Percentiles rank a stretch among this genome's conserved stretches.
These are phyloP conservation scores for Penicillium thymicola DNA, from an alignment of 2,329 filamentous ascomycete genomes.

Conservation along the genomic window DNA sequence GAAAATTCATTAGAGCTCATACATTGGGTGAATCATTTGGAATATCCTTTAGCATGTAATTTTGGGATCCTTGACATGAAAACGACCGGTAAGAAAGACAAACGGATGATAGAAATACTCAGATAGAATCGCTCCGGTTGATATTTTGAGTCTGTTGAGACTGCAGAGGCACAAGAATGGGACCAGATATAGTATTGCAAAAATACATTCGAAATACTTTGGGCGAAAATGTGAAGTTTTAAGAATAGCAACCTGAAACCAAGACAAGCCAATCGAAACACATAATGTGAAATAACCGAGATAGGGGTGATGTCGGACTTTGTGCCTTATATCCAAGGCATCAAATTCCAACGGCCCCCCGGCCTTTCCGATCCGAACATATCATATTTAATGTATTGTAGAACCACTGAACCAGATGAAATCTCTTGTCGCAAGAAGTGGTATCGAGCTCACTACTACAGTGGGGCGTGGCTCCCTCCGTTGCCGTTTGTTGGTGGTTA, in stretches of 20 bases:
- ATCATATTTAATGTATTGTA: no score
- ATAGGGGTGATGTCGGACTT: not conserved
- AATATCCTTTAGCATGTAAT: not conserved
- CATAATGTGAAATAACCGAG: slow-evolving; percentile 1
- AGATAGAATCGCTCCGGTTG: not conserved
- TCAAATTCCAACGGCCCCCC: no score
- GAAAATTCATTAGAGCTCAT: slow-evolving; percentile 13
- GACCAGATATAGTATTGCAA: not conserved
- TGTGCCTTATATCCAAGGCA: not conserved
- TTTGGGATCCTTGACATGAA: not conserved
- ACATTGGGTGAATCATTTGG: not conserved
- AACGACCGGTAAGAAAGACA: not conserved
- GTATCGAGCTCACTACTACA: no score
- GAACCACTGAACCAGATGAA: no score
- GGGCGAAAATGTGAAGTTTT: not conserved
- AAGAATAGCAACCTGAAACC: not conserved
- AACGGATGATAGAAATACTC: not conserved
- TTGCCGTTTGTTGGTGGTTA: no score
- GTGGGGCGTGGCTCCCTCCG: no score
- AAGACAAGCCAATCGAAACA: not conserved
- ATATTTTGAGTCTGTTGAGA: not conserved
- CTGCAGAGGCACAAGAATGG: not conserved
- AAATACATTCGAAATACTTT: not conserved
- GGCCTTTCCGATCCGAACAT: not conserved
- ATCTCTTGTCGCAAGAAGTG: no score